Evolutionary conservation across 2,329 filamentous ascomycete genomes (phyloP), one percentile per base, ranked within the genome.

Genomic region (Coniochaeta sp.): DNA sequence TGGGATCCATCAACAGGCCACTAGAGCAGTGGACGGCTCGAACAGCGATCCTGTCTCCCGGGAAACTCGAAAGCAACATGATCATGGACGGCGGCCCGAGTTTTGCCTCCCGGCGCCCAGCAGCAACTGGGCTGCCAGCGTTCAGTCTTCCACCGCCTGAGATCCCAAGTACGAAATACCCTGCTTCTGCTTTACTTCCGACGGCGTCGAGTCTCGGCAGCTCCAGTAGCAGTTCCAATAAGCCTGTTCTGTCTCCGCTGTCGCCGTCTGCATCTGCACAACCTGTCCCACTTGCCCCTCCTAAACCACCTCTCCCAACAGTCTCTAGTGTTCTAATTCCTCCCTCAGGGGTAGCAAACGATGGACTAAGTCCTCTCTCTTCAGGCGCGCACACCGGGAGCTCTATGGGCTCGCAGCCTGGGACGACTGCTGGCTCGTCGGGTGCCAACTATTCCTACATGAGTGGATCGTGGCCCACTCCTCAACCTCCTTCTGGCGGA

Each of bases 91-190:
- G 34, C 16, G 55, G 55, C 19, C 67, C 82, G 70, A 89, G 88
- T 76, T 86, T 92, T 71, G 84, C 87, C 66, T 81, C 87, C 72
- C 84, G 89, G 69, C 84, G 89, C 73, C 84, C 86, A 69, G 88
- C 88, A 69, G 85, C 88, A 63, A 84, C 83, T 61, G 82, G 83
- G 67, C 81, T 92, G 63, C 88, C 88, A 61, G 82, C 76, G 65
- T 90, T 90, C 70, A 85, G 89, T 69, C 82, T 91, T 19, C 70
- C 69, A 57, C 84, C 85, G 64, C 85, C 87, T 65, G 80, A 83
- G 57, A 76, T 82, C 68, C 74, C 72, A 68, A 72, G 71, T 75
- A 73, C 73, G 73, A 67, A 74, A 72, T 72, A 74, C 67, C 64
- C 66, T 67, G 61, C 66, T 66, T 64, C 63, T 63, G 67, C 44